phyloP scores from a whole-genome alignment of 2,329 filamentous ascomycete species.

The Emmonsiellopsis sp. region DNA sequence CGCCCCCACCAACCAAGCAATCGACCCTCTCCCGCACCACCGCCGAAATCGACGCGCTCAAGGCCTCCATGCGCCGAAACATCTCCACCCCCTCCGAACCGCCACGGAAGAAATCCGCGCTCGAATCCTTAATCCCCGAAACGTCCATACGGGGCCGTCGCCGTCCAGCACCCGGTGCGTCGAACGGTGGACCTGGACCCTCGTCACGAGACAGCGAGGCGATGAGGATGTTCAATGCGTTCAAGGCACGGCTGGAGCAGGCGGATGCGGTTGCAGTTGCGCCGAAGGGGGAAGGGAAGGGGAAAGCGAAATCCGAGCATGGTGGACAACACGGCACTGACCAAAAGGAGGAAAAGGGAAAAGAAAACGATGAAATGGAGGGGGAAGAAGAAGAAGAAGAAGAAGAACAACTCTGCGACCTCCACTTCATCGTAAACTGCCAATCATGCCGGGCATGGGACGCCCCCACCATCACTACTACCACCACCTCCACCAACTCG shows the following conservation, averaged over 20 bases:
- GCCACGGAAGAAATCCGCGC: conserved; percentile 35
- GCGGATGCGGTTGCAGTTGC: conserved; percentile 12
- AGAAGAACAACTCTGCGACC: conserved; percentile 72
- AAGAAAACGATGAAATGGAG: neutral
- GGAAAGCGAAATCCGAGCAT: neutral
- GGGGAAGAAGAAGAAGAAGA: conserved; percentile 30
- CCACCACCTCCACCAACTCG: conserved; percentile 20
- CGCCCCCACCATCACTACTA: conserved; percentile 25
- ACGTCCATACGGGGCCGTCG: conserved; percentile 39
- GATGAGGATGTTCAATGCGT: conserved; percentile 65
- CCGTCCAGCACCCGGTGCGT: conserved; percentile 30
- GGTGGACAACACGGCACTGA: neutral
- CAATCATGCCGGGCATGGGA: conserved; percentile 88
- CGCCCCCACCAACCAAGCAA: conserved; percentile 21
- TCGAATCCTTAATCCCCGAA: conserved; percentile 41
- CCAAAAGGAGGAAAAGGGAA: neutral
- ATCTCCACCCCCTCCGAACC: conserved; percentile 21
- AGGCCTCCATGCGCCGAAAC: conserved; percentile 39
- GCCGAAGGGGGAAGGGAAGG: neutral
- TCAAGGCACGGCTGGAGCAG: conserved; percentile 64
- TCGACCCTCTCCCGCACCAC: conserved; percentile 34
- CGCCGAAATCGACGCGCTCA: conserved; percentile 37
- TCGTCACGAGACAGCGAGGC: conserved; percentile 53
- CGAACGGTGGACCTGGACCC: conserved; percentile 23
- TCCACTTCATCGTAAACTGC: conserved; percentile 94